Evolutionary conservation across 2,329 filamentous ascomycete species (phyloP), one percentile per base, ranked within the genome.

Genomic region (Raffaelea deltoideospora): DNA sequence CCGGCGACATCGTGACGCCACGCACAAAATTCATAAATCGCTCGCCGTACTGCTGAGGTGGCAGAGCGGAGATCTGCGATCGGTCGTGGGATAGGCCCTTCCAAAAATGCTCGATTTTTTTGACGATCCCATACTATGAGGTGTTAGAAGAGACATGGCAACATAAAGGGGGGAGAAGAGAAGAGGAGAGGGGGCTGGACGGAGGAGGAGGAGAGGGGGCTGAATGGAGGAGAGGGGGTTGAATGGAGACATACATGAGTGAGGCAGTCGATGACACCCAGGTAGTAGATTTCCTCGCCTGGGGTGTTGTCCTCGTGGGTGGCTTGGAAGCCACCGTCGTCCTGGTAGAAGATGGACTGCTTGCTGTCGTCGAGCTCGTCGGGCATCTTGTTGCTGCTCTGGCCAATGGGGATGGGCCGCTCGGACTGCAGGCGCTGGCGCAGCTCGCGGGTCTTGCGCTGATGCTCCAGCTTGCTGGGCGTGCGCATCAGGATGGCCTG

Each of bases 241-340:
- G 4, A 10, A 24, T 6, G 17, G 26, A 33, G 17, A 72, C 83
- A 74, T 69, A 93, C 86, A 56, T 95, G 85, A 49, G 90, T 98
- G 50, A 98, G 65, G 57, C 90, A 98, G 59, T 98, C 90, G 56
- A 98, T 98, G 49, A 98, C 92, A 26, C 90, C 92, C 8, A 98
- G 73, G 54, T 98, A 98, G 58, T 98, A 98, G 30, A 98, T 86
- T 58, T 94, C 85, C 37, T 95, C 84, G 2, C 80, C 87, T 2
- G 82, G 75, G 14, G 65, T 62, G 43, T 93, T 80, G 56, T 94
- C 77, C 56, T 95, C 86, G 52, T 95, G 86, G 1, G 90, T 96
- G 11, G 90, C 88, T 47, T 79, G 71, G 58, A 95, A 86, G 3
- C 90, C 90, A 34, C 90, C 90, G 52, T 96, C 88, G 47, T 96